Evolutionary conservation across 805 yeast genomes (phyloP).

Genomic region (Wickerhamomyces bisporus): DNA sequence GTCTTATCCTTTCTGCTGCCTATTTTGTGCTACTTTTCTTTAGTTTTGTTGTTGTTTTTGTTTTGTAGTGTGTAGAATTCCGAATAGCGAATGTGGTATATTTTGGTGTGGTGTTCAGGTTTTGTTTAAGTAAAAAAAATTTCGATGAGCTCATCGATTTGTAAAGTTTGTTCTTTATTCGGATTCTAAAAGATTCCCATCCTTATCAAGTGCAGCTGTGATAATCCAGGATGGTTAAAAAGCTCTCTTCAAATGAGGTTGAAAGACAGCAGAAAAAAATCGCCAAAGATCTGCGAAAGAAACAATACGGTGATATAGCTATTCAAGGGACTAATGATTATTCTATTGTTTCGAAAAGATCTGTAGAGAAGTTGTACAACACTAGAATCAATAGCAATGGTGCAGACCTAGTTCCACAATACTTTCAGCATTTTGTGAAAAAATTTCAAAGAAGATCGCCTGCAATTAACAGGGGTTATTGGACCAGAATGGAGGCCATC

Average conservation of each 20-base stretch:
- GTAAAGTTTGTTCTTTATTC: no score
- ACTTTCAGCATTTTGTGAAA: conserved; percentile 64
- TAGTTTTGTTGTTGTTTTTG: no score
- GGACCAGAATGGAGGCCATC: conserved; percentile 74
- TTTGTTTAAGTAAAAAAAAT: conserved; percentile 5
- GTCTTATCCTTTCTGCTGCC: no score
- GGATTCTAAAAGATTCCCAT: no score
- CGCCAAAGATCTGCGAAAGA: conserved; percentile 41
- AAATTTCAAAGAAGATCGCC: conserved; percentile 69
- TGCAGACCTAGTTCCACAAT: conserved; percentile 29
- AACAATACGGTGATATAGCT: conserved; percentile 53
- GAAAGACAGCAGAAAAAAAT: conserved; percentile 18
- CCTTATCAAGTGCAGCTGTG: no score
- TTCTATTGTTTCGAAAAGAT: conserved; percentile 76
- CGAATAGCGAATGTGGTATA: no score
- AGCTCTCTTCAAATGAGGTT: conserved; percentile 2
- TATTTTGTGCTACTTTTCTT: no score
- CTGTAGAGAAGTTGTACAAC: conserved; percentile 63
- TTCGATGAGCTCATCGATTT: not conserved
- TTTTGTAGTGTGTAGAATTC: no score
- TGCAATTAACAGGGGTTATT: conserved; percentile 76
- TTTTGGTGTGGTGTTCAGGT: no score
- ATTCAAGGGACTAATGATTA: conserved; percentile 85
- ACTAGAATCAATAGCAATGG: conserved; percentile 15
- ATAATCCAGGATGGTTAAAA: not conserved